phyloP scores from a whole-genome alignment of 306 rosid genomes.

The Oemleria cerasiformis region DNA sequence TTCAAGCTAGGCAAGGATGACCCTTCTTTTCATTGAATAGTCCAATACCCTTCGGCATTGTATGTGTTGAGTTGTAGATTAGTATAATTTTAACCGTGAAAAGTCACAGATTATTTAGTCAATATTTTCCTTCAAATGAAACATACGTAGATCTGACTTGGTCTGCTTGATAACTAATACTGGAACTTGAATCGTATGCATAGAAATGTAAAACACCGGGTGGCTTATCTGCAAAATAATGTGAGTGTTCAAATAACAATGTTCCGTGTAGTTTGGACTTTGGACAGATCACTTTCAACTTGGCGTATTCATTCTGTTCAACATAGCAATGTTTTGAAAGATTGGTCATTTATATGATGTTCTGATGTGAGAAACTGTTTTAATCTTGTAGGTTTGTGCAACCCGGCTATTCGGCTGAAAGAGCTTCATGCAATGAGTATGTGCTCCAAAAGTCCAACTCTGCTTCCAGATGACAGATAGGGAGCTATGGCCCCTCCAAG shows the following conservation, averaged over 20 bases:
- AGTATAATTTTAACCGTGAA: neutral
- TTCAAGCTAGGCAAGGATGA: neutral
- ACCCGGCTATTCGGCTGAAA: constrained; percentile 28
- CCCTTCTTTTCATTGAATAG: neutral
- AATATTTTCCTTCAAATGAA: neutral
- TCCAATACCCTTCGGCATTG: neutral
- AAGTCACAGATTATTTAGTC: neutral
- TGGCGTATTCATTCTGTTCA: neutral
- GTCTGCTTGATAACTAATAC: neutral
- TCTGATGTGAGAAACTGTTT: constrained; percentile 5
- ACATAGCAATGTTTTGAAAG: neutral
- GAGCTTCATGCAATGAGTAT: constrained; percentile 34
- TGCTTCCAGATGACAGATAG: constrained; percentile 28
- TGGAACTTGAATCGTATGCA: neutral
- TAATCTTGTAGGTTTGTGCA: constrained; percentile 35
- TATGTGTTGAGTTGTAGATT: neutral
- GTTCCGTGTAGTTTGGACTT: neutral
- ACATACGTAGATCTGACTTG: neutral
- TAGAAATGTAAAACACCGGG: neutral
- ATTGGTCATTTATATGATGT: neutral
- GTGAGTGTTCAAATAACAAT: neutral
- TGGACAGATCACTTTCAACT: neutral
- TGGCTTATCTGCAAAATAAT: neutral
- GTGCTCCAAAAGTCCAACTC: constrained; percentile 43
- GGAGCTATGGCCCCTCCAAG: neutral